phyloP scores from a whole-genome alignment of 2,329 filamentous ascomycete species.

The Cyphellophora attinorum region DNA sequence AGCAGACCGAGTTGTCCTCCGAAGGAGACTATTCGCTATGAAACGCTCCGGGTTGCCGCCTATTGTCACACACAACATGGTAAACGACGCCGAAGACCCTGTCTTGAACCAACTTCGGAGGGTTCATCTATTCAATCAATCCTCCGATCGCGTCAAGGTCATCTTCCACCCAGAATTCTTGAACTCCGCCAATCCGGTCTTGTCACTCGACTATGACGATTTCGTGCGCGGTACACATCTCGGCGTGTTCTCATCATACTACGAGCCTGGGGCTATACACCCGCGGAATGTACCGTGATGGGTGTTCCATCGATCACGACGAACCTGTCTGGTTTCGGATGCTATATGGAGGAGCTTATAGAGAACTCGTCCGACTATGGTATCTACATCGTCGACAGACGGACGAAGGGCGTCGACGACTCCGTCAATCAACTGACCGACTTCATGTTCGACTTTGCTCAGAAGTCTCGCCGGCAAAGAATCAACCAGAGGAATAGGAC shows the following conservation, averaged over 20 bases:
- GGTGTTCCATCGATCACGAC: slow-evolving; percentile 97
- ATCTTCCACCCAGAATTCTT: slow-evolving; percentile 98
- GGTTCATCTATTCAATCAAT: slow-evolving; percentile 95
- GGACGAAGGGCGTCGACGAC: slow-evolving; percentile 91
- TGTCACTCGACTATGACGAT: slow-evolving; percentile 95
- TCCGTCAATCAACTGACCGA: slow-evolving; percentile 90
- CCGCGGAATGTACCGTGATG: slow-evolving; percentile 97
- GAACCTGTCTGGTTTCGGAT: slow-evolving; percentile 94
- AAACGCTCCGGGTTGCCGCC: slow-evolving; percentile 83
- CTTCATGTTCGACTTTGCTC: slow-evolving; percentile 88
- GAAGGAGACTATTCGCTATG: slow-evolving; percentile 90
- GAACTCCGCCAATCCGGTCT: slow-evolving; percentile 87
- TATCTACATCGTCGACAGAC: slow-evolving; percentile 96
- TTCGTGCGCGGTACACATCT: slow-evolving; percentile 95
- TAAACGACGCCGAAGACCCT: slow-evolving; percentile 85
- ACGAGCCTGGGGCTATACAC: slow-evolving; percentile 99
- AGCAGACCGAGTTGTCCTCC: slow-evolving; percentile 85
- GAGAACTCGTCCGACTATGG: slow-evolving; percentile 97
- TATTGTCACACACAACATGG: slow-evolving; percentile 98
- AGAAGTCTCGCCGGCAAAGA: slow-evolving; percentile 87
- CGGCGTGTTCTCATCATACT: slow-evolving; percentile 94
- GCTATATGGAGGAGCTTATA: slow-evolving; percentile 98
- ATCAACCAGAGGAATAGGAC: slow-evolving; percentile 99
- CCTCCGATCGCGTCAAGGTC: slow-evolving; percentile 89
- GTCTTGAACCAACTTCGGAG: slow-evolving; percentile 92